Conservation (phyloP, 139 green algal species). For the Chlorella sorokiniana region DNA sequence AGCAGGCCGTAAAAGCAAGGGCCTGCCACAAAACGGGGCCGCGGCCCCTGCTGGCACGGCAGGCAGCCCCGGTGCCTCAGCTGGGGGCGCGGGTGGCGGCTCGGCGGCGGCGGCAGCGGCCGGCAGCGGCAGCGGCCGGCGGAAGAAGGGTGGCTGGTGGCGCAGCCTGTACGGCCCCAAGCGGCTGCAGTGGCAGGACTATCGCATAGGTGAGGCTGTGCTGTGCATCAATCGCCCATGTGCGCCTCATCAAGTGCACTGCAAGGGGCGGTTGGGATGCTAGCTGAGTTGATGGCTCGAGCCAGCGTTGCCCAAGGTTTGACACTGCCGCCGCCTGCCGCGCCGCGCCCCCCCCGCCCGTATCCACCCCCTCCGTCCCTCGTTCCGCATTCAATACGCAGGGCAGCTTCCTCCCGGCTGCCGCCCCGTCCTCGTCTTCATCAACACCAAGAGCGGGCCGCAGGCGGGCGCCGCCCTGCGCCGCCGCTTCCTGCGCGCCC, state of each 20-base stretch:
- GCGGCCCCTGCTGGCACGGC: not conserved
- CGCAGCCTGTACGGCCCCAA: not conserved
- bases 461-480: conserved; percentile 62
- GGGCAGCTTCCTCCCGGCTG: conserved; percentile 33
- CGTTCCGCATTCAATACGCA: not conserved
- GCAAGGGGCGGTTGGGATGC: no score
- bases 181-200: conserved; percentile 35
- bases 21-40: not conserved
- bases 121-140: not conserved
- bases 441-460: conserved; percentile 82
- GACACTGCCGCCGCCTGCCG: no score
- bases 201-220: not conserved
- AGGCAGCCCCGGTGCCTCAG: not conserved
- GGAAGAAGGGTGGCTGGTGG: conserved; percentile 32
- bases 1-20: no score
- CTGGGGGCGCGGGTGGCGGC: not conserved
- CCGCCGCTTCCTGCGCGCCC: conserved; percentile 71
- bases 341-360: not conserved
- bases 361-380: not conserved
- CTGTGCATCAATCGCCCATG: no score
- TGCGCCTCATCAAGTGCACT: no score
- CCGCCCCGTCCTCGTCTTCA: conserved; percentile 66
- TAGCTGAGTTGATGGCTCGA: no score
- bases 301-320: no score
- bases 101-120: not conserved